Evolutionary conservation across 306 rosid genomes (phyloP), one percentile per base, ranked within the genome.

Genomic region (Dryas octopetala): DNA sequence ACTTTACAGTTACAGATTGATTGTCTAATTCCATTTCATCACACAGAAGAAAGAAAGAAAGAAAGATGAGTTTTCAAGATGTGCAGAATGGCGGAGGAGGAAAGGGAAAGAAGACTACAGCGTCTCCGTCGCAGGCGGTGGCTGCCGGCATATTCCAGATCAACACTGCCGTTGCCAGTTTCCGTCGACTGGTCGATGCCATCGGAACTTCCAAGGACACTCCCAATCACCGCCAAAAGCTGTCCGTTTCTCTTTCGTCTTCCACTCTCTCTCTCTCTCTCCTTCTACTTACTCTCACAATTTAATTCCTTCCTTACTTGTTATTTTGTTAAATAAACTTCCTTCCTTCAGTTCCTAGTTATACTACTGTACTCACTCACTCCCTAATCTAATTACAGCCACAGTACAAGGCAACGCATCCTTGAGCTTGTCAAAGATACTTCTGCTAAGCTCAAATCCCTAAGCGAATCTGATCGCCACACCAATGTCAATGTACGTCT

Each of bases 81-180:
- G 73, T 87, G 19, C 81, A 81, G 66, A 75, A 67, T 32, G 82
- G 81, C 47, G 28, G 81, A 43, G 63, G 50, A 28, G 53, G 46
- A 16, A 40, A 43, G 73, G 68, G 76, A 75, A 75, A 45, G 70
- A 75, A 75, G 65, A n/a, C 75, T 11, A 16, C 61, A 9, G 71
- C 38, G 15, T 60, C 65, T 57, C 91, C 83, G 26, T 79, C 94
- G 9, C 97, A 89, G 79, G 92, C 87, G 47, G 78, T 91, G 50
- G 91, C 95, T 5, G 88, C 95, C 48, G 92, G 88, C 49, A 89
- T 91, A 78, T 91, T 87, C 82, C 95, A 91, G 92, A 87, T 91
- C 83, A 91, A 91, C 79, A 89, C 95, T 12, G 88, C 95, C 86
- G 92, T 87, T 40, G 78, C 83, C 65, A 80, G 84, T 78, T 91